Conservation (phyloP, 2,329 filamentous ascomycete species). For the Aspergillus tubingensis region DNA sequence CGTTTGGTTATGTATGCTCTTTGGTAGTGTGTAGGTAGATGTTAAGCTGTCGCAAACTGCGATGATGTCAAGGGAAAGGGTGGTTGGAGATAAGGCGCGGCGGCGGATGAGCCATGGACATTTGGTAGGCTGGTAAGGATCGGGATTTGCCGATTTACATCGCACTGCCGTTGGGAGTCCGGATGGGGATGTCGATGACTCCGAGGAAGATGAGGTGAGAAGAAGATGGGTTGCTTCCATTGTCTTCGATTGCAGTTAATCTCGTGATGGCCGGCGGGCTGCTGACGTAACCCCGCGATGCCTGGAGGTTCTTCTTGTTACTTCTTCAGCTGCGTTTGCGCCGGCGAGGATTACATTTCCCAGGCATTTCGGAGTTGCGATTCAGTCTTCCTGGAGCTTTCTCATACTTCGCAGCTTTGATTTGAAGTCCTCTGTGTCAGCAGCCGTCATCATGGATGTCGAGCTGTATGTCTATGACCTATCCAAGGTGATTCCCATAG, state of each 20-base stretch:
- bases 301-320: not conserved
- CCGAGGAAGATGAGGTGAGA: not conserved
- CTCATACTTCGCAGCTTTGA: too few species aligned
- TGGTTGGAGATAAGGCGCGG: not conserved
- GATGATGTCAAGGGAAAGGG: conserved; percentile 9
- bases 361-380: not conserved
- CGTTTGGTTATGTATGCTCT: not conserved
- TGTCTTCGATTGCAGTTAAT: not conserved
- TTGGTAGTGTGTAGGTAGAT: not conserved
- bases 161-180: not conserved
- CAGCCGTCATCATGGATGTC: conserved; percentile 63
- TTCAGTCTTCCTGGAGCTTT: not conserved
- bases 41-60: not conserved
- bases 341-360: not conserved
- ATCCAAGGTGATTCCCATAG: conserved; percentile 53
- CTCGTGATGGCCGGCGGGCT: conserved; percentile 1
- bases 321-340: not conserved
- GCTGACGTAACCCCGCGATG: conserved; percentile 8
- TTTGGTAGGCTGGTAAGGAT: not conserved
- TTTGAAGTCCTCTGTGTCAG: not conserved
- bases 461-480: conserved; percentile 78
- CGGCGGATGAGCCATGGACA: not conserved
- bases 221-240: not conserved
- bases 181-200: not conserved
- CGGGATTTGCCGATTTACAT: not conserved